Conservation (phyloP, 805 yeast genomes). For the Yarrowia bubula region DNA sequence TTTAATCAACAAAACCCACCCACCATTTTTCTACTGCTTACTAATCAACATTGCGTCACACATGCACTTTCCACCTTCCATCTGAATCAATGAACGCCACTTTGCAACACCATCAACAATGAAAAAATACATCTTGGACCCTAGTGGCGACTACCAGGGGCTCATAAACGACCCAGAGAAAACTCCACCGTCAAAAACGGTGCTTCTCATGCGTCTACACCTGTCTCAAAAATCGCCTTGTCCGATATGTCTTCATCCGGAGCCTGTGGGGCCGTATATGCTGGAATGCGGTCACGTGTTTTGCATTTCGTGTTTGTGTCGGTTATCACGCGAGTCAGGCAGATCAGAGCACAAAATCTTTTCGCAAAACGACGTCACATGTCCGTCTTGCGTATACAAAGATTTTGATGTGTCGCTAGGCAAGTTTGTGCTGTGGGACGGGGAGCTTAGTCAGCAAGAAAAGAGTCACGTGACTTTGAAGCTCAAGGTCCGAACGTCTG, state of each 20-base stretch:
- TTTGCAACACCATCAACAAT: background rate
- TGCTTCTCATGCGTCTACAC: conserved; percentile 7
- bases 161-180: background rate
- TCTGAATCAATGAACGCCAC: background rate
- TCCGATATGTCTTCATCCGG: conserved; percentile 20
- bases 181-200: background rate
- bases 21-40: background rate
- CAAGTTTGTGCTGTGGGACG: conserved; percentile 12
- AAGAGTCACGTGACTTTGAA: background rate
- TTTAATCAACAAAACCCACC: background rate
- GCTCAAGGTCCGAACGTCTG: background rate
- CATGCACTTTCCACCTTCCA: background rate
- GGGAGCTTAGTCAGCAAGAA: background rate
- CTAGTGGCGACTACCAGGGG: conserved; percentile 1
- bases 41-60: background rate
- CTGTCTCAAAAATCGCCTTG: background rate
- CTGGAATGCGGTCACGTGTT: conserved; percentile 21
- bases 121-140: conserved; percentile 13
- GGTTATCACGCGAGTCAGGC: background rate
- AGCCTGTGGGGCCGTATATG: conserved; percentile 19
- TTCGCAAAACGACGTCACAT: background rate
- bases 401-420: conserved; percentile 3
- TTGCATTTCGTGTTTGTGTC: conserved; percentile 15
- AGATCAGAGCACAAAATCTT: background rate
- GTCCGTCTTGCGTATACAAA: conserved; percentile 7